These are phyloP conservation scores for Xylariaceae sp. DNA, from an alignment of 2,329 filamentous ascomycete genomes.

Conservation along the genomic window DNA sequence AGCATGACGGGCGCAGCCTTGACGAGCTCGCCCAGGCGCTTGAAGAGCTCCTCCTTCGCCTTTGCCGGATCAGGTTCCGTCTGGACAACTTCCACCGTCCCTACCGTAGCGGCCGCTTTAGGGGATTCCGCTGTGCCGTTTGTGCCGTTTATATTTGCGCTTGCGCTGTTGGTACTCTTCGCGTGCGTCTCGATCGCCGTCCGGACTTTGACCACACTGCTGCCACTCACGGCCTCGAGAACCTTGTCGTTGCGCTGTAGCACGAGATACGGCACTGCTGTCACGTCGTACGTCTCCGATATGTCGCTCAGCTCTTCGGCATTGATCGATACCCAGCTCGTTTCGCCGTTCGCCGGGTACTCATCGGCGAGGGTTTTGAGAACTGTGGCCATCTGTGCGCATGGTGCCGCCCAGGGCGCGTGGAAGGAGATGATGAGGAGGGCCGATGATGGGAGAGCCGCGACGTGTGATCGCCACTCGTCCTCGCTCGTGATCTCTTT, in stretches of 20 bases:
- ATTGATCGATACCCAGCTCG: conserved; percentile 89
- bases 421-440: conserved; percentile 93
- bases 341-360: conserved; percentile 72
- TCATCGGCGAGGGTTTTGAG: conserved; percentile 85
- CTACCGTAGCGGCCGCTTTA: conserved; percentile 45
- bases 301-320: conserved; percentile 94
- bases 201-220: conserved; percentile 85
- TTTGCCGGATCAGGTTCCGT: conserved; percentile 56
- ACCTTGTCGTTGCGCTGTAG: conserved; percentile 77
- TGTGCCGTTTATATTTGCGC: conserved; percentile 49
- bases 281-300: conserved; percentile 91
- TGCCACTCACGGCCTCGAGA: conserved; percentile 86
- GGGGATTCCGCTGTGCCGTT: conserved; percentile 28
- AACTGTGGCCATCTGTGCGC: conserved; percentile 90
- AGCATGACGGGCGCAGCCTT: conserved; percentile 98
- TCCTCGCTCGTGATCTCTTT: conserved; percentile 76
- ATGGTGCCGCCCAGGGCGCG: conserved; percentile 95
- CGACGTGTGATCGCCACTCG: conserved; percentile 74
- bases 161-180: conserved; percentile 50
- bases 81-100: conserved; percentile 40
- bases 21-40: conserved; percentile 81
- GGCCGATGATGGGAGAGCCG: conserved; percentile 69
- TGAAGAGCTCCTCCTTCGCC: conserved; percentile 84
- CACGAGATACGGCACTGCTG: conserved; percentile 90
- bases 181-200: conserved; percentile 85